A percentile compares a stretch with the other conserved stretches of the same genome.
These are phyloP conservation scores for Solanum hybrid DNA, from an alignment of 305 asterid genomes.

Conservation along the genomic window DNA sequence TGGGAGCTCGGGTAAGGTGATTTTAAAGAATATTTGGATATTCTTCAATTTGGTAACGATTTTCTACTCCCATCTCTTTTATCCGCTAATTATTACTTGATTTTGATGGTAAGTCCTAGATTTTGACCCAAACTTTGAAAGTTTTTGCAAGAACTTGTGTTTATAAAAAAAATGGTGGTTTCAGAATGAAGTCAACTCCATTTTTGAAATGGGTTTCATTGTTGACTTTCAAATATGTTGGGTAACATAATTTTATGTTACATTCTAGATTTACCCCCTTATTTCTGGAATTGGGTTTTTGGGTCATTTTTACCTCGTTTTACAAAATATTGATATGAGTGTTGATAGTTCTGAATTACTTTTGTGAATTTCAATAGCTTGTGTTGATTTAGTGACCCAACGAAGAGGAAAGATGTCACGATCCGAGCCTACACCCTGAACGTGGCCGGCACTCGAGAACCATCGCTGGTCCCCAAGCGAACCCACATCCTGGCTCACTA, in stretches of 20 bases:
- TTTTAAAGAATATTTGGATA: no score
- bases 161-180: not conserved
- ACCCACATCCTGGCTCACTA: no score
- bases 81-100: not conserved
- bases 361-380: not conserved
- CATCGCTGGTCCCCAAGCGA: no score
- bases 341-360: no score
- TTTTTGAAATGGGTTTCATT: not conserved
- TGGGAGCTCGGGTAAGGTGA: not conserved
- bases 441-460: no score
- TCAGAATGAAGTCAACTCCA: not conserved
- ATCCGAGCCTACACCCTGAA: no score
- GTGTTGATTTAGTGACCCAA: not conserved
- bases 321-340: no score
- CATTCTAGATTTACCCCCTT: no score
- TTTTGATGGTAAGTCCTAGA: not conserved
- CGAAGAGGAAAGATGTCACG: no score
- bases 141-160: not conserved
- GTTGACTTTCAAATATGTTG: not conserved
- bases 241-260: not conserved
- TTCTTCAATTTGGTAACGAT: not conserved
- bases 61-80: not conserved
- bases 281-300: no score
- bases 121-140: not conserved
- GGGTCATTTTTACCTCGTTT: not conserved